Evolutionary conservation across 75 land plant genomes (phyloP), one percentile per base, ranked within the genome.

Genomic region (Larix kaempferi): DNA sequence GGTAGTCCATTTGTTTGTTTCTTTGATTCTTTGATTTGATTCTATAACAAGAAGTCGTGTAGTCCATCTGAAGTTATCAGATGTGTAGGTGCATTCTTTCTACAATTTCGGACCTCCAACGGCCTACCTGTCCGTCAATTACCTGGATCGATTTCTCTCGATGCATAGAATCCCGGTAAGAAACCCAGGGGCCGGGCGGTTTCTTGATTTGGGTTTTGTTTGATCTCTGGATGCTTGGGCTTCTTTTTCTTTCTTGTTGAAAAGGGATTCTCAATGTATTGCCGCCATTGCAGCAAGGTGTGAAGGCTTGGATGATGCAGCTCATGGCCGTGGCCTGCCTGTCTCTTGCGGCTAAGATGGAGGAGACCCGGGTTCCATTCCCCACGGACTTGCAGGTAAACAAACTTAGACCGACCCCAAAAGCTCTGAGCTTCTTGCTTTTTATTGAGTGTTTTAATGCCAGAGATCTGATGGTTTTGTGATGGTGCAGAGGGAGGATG

Each of bases 301-400:
- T 29, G 33, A 29, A 29, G 33, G 33, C 33, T 29, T 29, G 33
- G 33, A 29, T 29, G 33, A 29, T 29, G 33, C 33, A 29, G 33
- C 33, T 29, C 33, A 29, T 29, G 33, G 33, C 33, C 33, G 33
- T 29, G 33, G 33, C 33, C n/a, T 91, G 94, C 78, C 56, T 91
- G 21, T 83, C 92, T 35, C 57, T 91, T 27, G 94, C 94, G 19
- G 92, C 85, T 33, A 91, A 91, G 77, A 88, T 91, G 94, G 94
- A 90, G 79, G 92, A 91, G 71, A 87, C 87, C 21, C 82, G 85
- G 6, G 97, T 95, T 21, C 98, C 98, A 19, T 76, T 86, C 21
- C 84, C 94, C 3, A 72, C 84, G 12, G 94, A 92, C 37, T 58
- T 92, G 25, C 93, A 91, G 77, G 79, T 89, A 75, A 44, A 54